Base-by-base conservation (phyloP, 441 rosid species). In the Euphorbia corollata region DNA sequence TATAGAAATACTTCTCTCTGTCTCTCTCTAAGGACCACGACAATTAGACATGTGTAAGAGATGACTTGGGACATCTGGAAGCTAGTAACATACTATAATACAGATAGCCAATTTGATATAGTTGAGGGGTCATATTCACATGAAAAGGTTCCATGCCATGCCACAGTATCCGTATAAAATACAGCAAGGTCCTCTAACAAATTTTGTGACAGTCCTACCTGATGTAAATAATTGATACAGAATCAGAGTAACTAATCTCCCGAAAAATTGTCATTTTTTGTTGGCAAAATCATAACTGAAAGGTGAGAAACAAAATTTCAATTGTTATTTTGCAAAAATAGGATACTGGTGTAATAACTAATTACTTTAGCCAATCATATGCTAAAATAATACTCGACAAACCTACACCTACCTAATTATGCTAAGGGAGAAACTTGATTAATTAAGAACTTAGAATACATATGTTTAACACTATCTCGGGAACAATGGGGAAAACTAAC, bases 31-130 rank as follows among this genome's bases (percentile, higher is more conserved):
- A 41, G 27, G 56, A 45, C 20, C 8, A 34, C 22, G 45, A 61
- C 66, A 54, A 45, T 10, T 6, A 54, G 12, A 58, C 74, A 48
- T 66, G 70, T 45, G 75, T 9, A 57, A 56, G 51, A 32, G 51
- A 45, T 47, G 15, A 19, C 1, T 41, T n/a, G 0, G 23, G 0
- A 45, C 39, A 6, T 70, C 15, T 39, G 51, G 47, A 38, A 19
- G n/a, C 6, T 57, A 56, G 68, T 20, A 47, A 23, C 15, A 13
- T 41, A 6, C 36, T 32, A 41, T 41, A 41, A 22, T 57, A 12
- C 15, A 70, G 12, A 41, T n/a, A 30, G 23, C 58, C 56, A 45
- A 68, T 10, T 58, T 59, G 18, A 34, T 7, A n/a, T 47, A 16
- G 24, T 48, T 18, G 12, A 13, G 51, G 45, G 64, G 50, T 61